phyloP scores from a whole-genome alignment of 1,284 basidiomycete genomes.

The Trametes sp. region DNA sequence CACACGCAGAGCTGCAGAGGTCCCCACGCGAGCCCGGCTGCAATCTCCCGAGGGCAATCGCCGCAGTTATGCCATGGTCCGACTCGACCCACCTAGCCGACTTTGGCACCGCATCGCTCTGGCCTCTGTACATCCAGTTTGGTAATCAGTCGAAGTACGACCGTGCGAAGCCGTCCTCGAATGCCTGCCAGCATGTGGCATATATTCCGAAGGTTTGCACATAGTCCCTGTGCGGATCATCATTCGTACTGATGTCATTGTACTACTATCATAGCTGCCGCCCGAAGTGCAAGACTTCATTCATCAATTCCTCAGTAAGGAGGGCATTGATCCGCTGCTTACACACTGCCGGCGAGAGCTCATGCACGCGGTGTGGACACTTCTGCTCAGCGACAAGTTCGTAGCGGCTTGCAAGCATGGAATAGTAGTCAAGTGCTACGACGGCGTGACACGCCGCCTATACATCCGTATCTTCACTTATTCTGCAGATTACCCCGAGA shows the following conservation, averaged over 20 bases:
- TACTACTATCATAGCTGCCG: neutral
- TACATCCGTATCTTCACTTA: conserved; percentile 10
- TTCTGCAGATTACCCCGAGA: conserved; percentile 15
- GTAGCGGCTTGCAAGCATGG: conserved; percentile 4
- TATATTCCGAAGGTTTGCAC: neutral
- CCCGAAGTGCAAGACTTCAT: no score
- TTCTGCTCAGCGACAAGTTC: neutral
- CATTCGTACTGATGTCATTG: neutral
- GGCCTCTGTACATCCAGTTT: neutral
- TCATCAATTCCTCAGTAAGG: no score
- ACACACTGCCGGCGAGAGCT: no score
- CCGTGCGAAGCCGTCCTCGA: neutral
- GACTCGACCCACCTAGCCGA: neutral
- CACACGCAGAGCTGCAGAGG: no score
- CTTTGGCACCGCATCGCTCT: neutral
- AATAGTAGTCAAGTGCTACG: neutral
- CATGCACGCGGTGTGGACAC: no score
- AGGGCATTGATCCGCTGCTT: no score
- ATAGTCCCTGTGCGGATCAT: no score
- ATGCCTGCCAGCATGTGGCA: neutral
- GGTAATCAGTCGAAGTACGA: neutral
- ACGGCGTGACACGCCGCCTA: conserved; percentile 2
- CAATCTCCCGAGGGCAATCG: no score
- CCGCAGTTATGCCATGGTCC: no score
- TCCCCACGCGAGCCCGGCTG: no score